Conservation (phyloP, 306 rosid species). For the Arachis hypogaea region DNA sequence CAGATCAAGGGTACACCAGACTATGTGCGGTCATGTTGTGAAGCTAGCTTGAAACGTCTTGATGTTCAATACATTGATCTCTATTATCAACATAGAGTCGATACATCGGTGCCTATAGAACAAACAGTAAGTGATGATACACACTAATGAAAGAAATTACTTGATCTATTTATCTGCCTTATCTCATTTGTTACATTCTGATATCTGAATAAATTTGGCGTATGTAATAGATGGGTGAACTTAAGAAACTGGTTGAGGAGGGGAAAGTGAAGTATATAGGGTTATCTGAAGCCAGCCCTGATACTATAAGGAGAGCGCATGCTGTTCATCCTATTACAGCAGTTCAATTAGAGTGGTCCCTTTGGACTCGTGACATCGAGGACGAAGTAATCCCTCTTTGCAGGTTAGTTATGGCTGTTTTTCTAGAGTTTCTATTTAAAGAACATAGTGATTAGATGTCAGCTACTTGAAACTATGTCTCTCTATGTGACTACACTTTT, state of each 20-base stretch:
- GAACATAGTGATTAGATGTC: background rate
- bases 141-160: too few relatives aligned
- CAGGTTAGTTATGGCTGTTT: slow-evolving; percentile 47
- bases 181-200: background rate
- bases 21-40: slow-evolving; percentile 69
- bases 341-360: slow-evolving; percentile 78
- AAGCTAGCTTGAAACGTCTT: slow-evolving; percentile 80
- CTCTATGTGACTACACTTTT: background rate
- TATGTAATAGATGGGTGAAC: slow-evolving; percentile 61
- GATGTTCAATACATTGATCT: slow-evolving; percentile 71
- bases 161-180: slow-evolving; percentile 4
- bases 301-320: slow-evolving; percentile 83
- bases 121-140: slow-evolving; percentile 53
- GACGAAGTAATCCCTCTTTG: slow-evolving; percentile 75
- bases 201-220: background rate
- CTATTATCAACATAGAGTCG: slow-evolving; percentile 72
- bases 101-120: slow-evolving; percentile 59
- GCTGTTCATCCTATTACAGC: slow-evolving; percentile 82
- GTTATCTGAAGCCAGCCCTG: slow-evolving; percentile 74
- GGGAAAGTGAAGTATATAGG: slow-evolving; percentile 76
- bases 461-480: background rate
- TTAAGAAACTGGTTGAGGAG: slow-evolving; percentile 81
- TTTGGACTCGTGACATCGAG: slow-evolving; percentile 81
- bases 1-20: slow-evolving; percentile 61
- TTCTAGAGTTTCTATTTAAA: background rate